phyloP scores from a whole-genome alignment of 176 grass and related monocot genomes.

The Triticum aestivum region DNA sequence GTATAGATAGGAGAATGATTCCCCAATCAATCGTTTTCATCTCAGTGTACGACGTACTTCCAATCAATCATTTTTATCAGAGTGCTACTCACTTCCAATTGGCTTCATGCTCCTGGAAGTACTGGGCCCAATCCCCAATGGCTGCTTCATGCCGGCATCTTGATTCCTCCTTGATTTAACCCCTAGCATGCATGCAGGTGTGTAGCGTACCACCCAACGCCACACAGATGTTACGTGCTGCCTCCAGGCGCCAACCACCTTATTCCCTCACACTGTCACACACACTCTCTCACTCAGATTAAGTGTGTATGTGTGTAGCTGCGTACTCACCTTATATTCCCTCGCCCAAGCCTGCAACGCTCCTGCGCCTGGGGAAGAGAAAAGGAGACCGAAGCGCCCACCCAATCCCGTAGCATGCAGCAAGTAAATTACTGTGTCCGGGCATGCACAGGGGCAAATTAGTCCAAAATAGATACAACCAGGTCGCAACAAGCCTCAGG shows the following conservation, averaged over 20 bases:
- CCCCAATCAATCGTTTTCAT: neutral
- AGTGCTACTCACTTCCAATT: neutral
- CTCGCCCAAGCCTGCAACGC: no score
- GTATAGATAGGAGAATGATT: constrained; percentile 33
- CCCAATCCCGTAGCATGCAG: no score
- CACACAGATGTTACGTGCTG: constrained; percentile 46
- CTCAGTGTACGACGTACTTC: no score
- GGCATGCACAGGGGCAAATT: no score
- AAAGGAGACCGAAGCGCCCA: no score
- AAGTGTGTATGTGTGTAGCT: neutral
- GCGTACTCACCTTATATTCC: no score
- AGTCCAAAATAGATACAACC: no score
- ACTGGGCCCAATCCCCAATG: neutral
- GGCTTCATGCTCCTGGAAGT: neutral
- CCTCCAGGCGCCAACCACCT: constrained; percentile 36
- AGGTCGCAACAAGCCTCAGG: constrained; percentile 12
- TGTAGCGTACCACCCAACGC: constrained; percentile 3
- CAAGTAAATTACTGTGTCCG: no score
- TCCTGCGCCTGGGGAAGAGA: no score
- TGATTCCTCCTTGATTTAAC: constrained; percentile 3
- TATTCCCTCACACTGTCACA: neutral
- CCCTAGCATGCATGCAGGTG: constrained; percentile 35
- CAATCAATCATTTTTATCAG: neutral
- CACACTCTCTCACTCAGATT: neutral
- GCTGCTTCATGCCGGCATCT: neutral